Base-by-base conservation (phyloP, 176 grass and related monocot genomes). In the sorghum (Sorghum bicolor) region DNA sequence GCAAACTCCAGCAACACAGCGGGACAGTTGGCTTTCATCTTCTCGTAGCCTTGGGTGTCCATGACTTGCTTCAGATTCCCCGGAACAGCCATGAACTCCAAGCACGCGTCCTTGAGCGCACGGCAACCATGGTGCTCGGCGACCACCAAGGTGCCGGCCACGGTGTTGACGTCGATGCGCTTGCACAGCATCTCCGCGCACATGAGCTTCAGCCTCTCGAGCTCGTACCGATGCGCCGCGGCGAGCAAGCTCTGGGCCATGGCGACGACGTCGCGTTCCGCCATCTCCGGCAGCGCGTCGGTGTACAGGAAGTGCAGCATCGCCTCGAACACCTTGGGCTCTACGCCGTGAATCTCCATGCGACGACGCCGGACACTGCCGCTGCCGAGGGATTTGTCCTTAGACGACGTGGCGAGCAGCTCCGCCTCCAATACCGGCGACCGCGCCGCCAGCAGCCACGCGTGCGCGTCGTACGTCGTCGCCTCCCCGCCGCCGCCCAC, bases 231-330 rank as follows among this genome's bases (percentile, higher is more conserved):
- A 1, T 38, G 19, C 44, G 78, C 78, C 5, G 44, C 44, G 4
- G 20, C 44, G 13, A 81, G 78, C 64, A 81, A 1, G 6, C 61
- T 22, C 17, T 6, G 2, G 2, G 40, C 77, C 77, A 48, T 48
- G 10, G 61, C 39, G 17, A 13, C 10, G 15, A 47, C 58, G 61
- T 31, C 12, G 3, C 16, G 43, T 3, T 15, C 76, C 57, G 57
- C 22, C 28, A 25, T 25, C 57, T 24, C n/a, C 0, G 77, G 77
- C 40, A 80, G 77, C 28, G 62, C 28, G 62, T 80, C 40, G 26
- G 77, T 80, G 62, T 80, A 80, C 40, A 61, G 0, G 76, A 22
- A 79, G 58, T 45, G 76, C 16, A 79, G 76, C 38, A 79, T 28
- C 9, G 60, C 76, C 76, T 30, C 20, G 60, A 65, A 79, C 26